Evolutionary conservation across 2,329 filamentous ascomycete species (phyloP).

Genomic region (Xylaria arbuscula): DNA sequence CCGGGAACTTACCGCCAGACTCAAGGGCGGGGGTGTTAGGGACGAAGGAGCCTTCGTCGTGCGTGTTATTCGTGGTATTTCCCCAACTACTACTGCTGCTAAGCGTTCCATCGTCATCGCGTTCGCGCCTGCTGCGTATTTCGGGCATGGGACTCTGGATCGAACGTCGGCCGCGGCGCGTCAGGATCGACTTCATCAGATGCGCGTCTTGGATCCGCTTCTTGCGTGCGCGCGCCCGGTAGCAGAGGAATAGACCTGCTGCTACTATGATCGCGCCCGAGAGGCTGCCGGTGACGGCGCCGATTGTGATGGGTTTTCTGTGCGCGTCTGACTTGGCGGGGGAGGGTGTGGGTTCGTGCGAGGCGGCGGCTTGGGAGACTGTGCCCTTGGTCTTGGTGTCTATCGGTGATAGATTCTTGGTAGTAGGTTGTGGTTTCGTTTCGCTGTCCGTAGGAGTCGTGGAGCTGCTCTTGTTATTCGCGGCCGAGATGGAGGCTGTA

Average conservation of each 20-base stretch:
- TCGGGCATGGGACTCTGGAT: constrained; percentile 17
- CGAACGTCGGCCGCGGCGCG: constrained; percentile 10
- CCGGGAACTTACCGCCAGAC: constrained; percentile 33
- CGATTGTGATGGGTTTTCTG: constrained; percentile 35
- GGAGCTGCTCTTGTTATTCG: not conserved
- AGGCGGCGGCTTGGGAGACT: not conserved
- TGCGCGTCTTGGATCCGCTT: constrained; percentile 37
- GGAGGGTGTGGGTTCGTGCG: constrained; percentile 12
- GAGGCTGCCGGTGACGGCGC: constrained; percentile 44
- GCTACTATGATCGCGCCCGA: constrained; percentile 43
- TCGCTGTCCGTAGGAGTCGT: not conserved
- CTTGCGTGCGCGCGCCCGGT: constrained; percentile 42
- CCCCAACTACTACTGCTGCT: not conserved
- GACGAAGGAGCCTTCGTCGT: constrained; percentile 27
- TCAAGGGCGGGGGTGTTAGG: constrained; percentile 46
- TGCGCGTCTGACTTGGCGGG: constrained; percentile 17
- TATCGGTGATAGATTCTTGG: not conserved
- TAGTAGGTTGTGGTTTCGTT: not conserved
- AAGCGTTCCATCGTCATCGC: not conserved
- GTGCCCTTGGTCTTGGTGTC: not conserved
- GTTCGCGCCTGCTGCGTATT: not conserved
- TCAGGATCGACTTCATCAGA: constrained; percentile 34
- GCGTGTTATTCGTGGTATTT: constrained; percentile 6
- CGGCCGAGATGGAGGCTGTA: constrained; percentile 37
- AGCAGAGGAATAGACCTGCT: constrained; percentile 41